phyloP scores from a whole-genome alignment of 345 rosid species.

The Erucastrum elatum region DNA sequence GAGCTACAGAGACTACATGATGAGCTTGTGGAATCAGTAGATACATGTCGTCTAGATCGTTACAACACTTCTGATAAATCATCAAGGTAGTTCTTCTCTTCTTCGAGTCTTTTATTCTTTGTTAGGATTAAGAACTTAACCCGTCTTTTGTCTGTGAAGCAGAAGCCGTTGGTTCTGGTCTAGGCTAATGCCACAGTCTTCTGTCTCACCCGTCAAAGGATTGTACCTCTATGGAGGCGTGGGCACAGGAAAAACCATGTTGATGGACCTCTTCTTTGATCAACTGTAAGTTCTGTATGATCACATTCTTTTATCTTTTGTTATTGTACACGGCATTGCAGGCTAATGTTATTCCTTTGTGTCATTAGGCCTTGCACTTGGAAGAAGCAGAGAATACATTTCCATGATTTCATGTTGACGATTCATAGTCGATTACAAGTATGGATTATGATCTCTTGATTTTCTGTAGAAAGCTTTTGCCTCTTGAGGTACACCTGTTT shows the following conservation, averaged over 20 bases:
- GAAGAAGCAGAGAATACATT: constrained; percentile 97
- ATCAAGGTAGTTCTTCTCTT: constrained; percentile 53
- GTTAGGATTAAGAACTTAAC: not conserved
- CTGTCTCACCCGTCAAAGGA: constrained; percentile 83
- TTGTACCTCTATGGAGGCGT: constrained; percentile 95
- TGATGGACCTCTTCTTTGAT: constrained; percentile 90
- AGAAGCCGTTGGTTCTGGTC: constrained; percentile 99
- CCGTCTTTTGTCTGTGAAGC: constrained; percentile 25
- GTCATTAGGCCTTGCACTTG: constrained; percentile 74
- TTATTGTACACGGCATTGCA: not conserved
- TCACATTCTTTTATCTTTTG: not conserved
- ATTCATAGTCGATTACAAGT: constrained; percentile 94
- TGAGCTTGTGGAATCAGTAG: constrained; percentile 75
- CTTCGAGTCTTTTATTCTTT: not conserved
- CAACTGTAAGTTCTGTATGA: constrained; percentile 61
- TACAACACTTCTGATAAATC: constrained; percentile 79
- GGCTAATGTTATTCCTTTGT: not conserved
- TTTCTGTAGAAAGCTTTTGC: not conserved
- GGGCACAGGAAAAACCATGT: constrained; percentile 98
- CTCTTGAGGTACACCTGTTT: not conserved
- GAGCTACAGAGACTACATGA: constrained; percentile 93
- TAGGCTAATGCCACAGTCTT: constrained; percentile 73
- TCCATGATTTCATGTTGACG: constrained; percentile 97
- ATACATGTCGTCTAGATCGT: constrained; percentile 77
- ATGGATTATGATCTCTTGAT: constrained; percentile 21